Evolutionary conservation across 164 flowering plant genomes (phyloP).

Genomic region (Magnolia officinalis): DNA sequence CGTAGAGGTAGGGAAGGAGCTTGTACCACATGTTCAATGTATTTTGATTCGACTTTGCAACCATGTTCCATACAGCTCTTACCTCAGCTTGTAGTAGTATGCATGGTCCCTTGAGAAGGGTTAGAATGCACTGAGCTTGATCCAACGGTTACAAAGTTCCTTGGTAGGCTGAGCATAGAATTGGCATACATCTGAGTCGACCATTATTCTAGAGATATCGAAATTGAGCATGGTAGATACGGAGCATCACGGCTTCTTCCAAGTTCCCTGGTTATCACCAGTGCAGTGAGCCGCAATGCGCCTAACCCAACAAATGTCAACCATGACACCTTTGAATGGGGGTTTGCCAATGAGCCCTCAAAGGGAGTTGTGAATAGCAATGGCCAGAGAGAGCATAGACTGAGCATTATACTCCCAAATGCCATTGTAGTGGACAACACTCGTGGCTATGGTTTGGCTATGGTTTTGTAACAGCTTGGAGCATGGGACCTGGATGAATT

Average conservation of each 20-base stretch:
- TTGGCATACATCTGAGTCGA: constrained; percentile 86
- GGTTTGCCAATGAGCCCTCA: constrained; percentile 62
- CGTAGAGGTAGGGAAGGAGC: constrained; percentile 68
- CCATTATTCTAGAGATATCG: constrained; percentile 84
- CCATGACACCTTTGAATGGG: constrained; percentile 66
- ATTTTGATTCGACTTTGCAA: constrained; percentile 68
- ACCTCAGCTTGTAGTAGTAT: constrained; percentile 54
- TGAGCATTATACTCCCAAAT: constrained; percentile 87
- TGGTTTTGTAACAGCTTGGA: constrained; percentile 75
- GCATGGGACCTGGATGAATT: constrained; percentile 67
- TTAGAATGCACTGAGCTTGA: constrained; percentile 83
- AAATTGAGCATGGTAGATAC: constrained; percentile 76
- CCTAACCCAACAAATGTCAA: constrained; percentile 92
- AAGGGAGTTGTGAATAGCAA: constrained; percentile 85
- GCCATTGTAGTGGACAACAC: constrained; percentile 83
- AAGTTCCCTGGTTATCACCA: constrained; percentile 76
- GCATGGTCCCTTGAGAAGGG: constrained; percentile 90
- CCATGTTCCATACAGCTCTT: constrained; percentile 77
- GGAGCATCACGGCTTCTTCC: constrained; percentile 62
- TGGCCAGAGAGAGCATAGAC: constrained; percentile 66
- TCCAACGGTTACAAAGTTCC: constrained; percentile 88
- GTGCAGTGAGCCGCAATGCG: constrained; percentile 86
- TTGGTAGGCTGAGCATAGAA: constrained; percentile 73
- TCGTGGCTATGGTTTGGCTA: constrained; percentile 86
- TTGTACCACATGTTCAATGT: constrained; percentile 73